These are phyloP conservation scores for Paxillus rubicundulus DNA, from an alignment of 768 basidiomycete genomes.

Conservation along the genomic window DNA sequence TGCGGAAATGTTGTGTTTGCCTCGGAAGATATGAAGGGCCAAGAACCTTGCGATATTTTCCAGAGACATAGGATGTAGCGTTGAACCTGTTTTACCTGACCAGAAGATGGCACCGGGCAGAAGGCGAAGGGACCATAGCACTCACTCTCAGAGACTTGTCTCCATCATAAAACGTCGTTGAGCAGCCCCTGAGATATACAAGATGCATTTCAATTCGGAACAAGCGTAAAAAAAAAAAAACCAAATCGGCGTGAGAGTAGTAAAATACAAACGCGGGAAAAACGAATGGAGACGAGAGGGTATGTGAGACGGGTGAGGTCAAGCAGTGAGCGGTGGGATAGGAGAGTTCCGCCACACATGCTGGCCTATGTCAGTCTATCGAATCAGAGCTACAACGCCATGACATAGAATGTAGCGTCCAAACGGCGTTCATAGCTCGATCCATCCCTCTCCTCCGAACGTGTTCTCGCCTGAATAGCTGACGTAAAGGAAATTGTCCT, in stretches of 20 bases:
- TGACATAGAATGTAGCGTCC: conserved; percentile 19
- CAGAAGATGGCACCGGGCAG: no score
- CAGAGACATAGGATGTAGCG: no score
- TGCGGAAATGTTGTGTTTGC: no score
- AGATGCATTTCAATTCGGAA: conserved; percentile 17
- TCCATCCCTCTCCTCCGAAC: conserved; percentile 55
- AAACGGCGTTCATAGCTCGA: conserved; percentile 30
- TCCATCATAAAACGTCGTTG: not conserved
- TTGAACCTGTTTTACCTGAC: no score
- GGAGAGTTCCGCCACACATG: conserved; percentile 21
- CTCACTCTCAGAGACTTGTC: not conserved
- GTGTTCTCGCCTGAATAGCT: conserved; percentile 99
- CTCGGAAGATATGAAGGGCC: no score
- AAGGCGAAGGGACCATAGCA: not conserved
- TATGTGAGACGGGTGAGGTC: conserved; percentile 22
- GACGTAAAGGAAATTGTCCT: conserved; percentile 98
- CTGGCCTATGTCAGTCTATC: conserved; percentile 30
- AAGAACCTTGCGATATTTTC: no score
- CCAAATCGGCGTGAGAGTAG: conserved; percentile 11
- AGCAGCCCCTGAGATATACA: conserved; percentile 10
- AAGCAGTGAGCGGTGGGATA: conserved; percentile 7
- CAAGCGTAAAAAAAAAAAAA: conserved; percentile 9
- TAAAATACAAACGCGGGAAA: conserved; percentile 32
- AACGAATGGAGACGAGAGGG: conserved; percentile 17
- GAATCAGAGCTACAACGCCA: conserved; percentile 18